A percentile compares a stretch with the other conserved stretches of the same genome.
Conservation (phyloP, 305 asterid species). For the Striga hermonthica region DNA sequence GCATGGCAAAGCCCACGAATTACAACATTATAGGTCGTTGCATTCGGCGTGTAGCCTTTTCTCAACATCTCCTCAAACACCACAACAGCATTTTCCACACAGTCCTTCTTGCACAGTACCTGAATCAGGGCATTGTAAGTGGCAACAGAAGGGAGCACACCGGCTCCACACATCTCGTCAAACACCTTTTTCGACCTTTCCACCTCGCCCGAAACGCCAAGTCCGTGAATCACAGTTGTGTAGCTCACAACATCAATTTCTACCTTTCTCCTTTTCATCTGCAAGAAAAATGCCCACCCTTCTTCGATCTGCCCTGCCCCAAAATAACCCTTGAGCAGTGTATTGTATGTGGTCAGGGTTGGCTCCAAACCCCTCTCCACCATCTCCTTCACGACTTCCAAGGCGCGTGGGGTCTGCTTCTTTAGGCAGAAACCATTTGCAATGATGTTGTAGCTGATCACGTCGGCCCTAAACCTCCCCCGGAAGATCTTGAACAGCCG, state of each 20-base stretch:
- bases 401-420: conserved; percentile 66
- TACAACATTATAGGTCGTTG: conserved; percentile 61
- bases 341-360: conserved; percentile 61
- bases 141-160: conserved; percentile 80
- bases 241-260: conserved; percentile 81
- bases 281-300: conserved; percentile 83
- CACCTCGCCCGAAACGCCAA: conserved; percentile 78
- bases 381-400: conserved; percentile 79
- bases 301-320: conserved; percentile 67
- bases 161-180: conserved; percentile 70
- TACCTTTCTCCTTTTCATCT: conserved; percentile 79
- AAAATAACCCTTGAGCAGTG: conserved; percentile 73
- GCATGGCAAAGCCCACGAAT: conserved; percentile 83
- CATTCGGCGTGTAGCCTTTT: conserved; percentile 76
- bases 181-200: conserved; percentile 64
- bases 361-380: conserved; percentile 73
- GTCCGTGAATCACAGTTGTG: conserved; percentile 80
- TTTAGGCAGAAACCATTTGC: conserved; percentile 79
- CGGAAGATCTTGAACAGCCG: conserved; percentile 50
- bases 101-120: conserved; percentile 81
- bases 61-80: conserved; percentile 67
- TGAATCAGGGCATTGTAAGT: conserved; percentile 84
- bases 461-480: conserved; percentile 67
- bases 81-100: conserved; percentile 64
- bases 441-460: conserved; percentile 63